phyloP scores from a whole-genome alignment of 306 rosid species.

The Betula pendula region DNA sequence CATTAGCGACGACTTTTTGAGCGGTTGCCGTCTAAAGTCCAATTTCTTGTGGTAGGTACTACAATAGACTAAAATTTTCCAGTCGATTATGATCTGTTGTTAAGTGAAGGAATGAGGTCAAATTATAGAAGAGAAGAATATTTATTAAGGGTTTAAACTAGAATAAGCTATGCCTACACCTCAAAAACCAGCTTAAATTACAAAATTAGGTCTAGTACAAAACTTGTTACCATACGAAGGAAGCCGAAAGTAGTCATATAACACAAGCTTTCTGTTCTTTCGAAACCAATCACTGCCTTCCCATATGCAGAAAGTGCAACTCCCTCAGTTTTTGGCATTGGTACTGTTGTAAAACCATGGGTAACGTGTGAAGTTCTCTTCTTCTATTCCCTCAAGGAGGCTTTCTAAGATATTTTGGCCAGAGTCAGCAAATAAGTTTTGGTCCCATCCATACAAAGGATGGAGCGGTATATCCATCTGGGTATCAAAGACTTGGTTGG shows the following conservation, averaged over 20 bases:
- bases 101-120: background rate
- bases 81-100: background rate
- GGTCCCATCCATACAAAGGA: slow-evolving; percentile 36
- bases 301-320: slow-evolving; percentile 13
- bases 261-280: background rate
- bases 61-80: background rate
- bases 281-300: slow-evolving; percentile 1
- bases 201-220: slow-evolving; percentile 4
- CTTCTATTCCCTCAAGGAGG: slow-evolving; percentile 56
- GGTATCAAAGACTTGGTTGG: slow-evolving; percentile 33
- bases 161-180: slow-evolving; percentile 1
- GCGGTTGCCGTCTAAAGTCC: too few relatives aligned
- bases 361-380: slow-evolving; percentile 44
- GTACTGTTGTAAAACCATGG: slow-evolving; percentile 53
- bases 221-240: slow-evolving; percentile 4
- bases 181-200: slow-evolving; percentile 7
- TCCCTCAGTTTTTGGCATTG: slow-evolving; percentile 24
- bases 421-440: slow-evolving; percentile 37
- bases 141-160: slow-evolving; percentile 1
- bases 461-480: slow-evolving; percentile 47
- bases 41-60: background rate
- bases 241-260: slow-evolving; percentile 3
- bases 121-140: slow-evolving; percentile 2
- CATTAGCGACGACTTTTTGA: too few relatives aligned
- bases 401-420: slow-evolving; percentile 43